Conservation (phyloP, 371 early-diverging fungal genomes). For the Batkoa obscura region DNA sequence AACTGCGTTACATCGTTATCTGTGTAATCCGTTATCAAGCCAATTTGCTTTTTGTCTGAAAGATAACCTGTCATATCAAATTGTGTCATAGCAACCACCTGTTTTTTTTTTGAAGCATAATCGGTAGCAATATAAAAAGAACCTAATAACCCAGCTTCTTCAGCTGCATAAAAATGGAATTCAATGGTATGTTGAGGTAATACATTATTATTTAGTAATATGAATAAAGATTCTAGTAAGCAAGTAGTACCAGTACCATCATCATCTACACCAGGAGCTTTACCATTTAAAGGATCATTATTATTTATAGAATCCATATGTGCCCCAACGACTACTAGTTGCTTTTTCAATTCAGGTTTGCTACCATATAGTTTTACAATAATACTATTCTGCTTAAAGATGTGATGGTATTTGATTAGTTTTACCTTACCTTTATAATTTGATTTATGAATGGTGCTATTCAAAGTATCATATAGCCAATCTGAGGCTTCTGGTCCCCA, state of each 20-base stretch:
- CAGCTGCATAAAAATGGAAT: slow-evolving; percentile 90
- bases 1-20: slow-evolving; percentile 43
- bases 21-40: slow-evolving; percentile 60
- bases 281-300: slow-evolving; percentile 60
- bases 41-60: slow-evolving; percentile 40
- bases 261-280: slow-evolving; percentile 73
- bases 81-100: slow-evolving; percentile 58
- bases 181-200: slow-evolving; percentile 70
- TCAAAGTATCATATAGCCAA: too few relatives aligned
- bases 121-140: slow-evolving; percentile 59
- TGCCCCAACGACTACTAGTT: slow-evolving; percentile 68
- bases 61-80: slow-evolving; percentile 66
- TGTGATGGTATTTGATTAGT: slow-evolving; percentile 24
- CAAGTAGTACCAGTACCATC: slow-evolving; percentile 80
- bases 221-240: slow-evolving; percentile 69
- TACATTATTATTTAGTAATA: slow-evolving; percentile 42
- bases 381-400: slow-evolving; percentile 32
- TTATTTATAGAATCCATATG: slow-evolving; percentile 81
- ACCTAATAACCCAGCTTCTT: slow-evolving; percentile 79
- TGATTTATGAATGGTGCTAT: neutral
- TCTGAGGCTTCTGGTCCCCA: neutral
- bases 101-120: slow-evolving; percentile 31
- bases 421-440: neutral
- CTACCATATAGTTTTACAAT: slow-evolving; percentile 49
- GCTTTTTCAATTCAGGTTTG: slow-evolving; percentile 26